phyloP scores from a whole-genome alignment of 169 alveolate species.

The Ichthyophthirius multifiliis region DNA sequence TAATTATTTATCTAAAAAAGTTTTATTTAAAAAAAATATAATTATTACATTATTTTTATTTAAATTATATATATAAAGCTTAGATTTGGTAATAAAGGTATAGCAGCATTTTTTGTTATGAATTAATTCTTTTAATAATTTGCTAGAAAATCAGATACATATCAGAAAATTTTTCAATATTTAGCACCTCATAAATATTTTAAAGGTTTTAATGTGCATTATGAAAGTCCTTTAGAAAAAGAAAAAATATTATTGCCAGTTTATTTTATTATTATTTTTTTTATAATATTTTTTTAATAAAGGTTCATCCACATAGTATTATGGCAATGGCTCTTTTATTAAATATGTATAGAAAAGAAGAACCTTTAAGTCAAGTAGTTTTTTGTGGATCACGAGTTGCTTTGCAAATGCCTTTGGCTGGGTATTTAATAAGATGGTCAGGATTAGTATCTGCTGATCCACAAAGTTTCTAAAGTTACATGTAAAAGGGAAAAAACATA shows the following conservation, averaged over 20 bases:
- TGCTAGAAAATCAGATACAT: not conserved
- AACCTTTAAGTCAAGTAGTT: not conserved
- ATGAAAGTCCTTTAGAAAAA: not conserved
- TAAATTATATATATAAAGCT: not conserved
- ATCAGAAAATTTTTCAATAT: not conserved
- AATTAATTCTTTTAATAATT: not conserved
- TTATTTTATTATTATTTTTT: not conserved
- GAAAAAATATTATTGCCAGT: slow-evolving; percentile 2
- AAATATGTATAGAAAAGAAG: not conserved
- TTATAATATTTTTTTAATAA: not conserved
- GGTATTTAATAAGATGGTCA: not conserved
- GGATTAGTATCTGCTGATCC: not conserved
- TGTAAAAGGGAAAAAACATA: not conserved
- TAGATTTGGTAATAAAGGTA: slow-evolving; percentile 4
- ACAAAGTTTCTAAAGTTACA: not conserved
- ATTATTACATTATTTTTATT: no score
- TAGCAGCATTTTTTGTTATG: not conserved
- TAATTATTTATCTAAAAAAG: no score
- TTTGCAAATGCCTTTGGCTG: not conserved
- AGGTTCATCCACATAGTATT: slow-evolving; percentile 3
- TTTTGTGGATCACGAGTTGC: not conserved
- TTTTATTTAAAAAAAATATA: no score
- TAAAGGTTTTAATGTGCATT: slow-evolving; percentile 4
- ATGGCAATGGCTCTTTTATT: not conserved
- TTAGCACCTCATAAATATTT: not conserved